Conservation (phyloP, 2,329 filamentous ascomycete genomes). For the Arthrobotrys musiformis region DNA sequence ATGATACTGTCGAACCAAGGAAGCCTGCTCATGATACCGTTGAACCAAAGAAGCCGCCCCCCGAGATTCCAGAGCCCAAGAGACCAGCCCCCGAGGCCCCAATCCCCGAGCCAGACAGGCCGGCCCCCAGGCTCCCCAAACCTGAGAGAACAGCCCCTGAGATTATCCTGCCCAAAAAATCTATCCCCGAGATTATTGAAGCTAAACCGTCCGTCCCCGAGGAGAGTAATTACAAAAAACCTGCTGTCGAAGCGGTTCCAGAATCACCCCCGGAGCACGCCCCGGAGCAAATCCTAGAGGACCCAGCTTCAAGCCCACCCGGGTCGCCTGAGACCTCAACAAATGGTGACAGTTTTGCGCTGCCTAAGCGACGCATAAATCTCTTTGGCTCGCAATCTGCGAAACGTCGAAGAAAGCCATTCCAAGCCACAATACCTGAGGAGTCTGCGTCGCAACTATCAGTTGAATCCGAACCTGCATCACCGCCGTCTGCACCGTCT, state of each 20-base stretch:
- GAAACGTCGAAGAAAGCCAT: conserved; percentile 57
- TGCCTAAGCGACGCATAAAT: conserved; percentile 58
- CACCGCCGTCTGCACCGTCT: conserved; percentile 28
- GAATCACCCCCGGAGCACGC: conserved; percentile 10
- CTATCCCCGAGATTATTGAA: not conserved
- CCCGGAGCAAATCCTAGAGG: not conserved
- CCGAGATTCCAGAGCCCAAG: not conserved
- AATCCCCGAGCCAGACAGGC: not conserved
- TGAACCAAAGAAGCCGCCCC: not conserved
- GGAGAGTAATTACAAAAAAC: not conserved
- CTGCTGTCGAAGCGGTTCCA: not conserved
- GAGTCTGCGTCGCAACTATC: conserved; percentile 50
- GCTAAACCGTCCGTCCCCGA: not conserved
- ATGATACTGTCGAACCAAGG: not conserved
- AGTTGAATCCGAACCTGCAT: conserved; percentile 37
- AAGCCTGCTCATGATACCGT: not conserved
- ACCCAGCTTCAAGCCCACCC: conserved; percentile 11
- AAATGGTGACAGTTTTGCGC: conserved; percentile 39
- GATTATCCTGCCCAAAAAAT: not conserved
- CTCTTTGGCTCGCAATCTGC: conserved; percentile 57
- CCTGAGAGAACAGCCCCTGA: conserved; percentile 1
- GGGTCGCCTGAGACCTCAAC: conserved; percentile 42
- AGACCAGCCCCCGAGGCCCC: not conserved
- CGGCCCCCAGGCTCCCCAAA: not conserved
- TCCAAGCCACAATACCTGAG: conserved; percentile 50